phyloP scores from a whole-genome alignment of 768 basidiomycete genomes.

The Lactarius vividus region DNA sequence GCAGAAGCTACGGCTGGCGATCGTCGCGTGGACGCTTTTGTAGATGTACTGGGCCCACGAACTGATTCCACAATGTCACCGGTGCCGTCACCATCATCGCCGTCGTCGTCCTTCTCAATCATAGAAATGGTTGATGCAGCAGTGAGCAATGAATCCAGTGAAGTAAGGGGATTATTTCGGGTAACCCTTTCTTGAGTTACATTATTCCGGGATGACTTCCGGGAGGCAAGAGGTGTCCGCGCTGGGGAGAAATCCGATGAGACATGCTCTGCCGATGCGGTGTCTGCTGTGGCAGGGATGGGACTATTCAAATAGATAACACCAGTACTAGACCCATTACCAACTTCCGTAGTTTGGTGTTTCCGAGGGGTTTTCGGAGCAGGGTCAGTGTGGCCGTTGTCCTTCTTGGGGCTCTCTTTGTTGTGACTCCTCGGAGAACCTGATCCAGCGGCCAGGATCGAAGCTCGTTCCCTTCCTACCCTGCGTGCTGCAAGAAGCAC shows the following conservation, averaged over 20 bases:
- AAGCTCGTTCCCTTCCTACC: slow-evolving; percentile 60
- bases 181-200: slow-evolving; percentile 31
- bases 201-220: slow-evolving; percentile 19
- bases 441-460: slow-evolving; percentile 54
- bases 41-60: background rate
- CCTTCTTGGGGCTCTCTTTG: slow-evolving; percentile 36
- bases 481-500: slow-evolving; percentile 68
- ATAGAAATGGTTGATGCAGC: slow-evolving; percentile 52
- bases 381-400: slow-evolving; percentile 31
- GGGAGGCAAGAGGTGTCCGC: slow-evolving; percentile 19
- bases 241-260: slow-evolving; percentile 30
- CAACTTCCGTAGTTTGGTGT: slow-evolving; percentile 17
- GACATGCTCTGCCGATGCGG: slow-evolving; percentile 14
- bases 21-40: slow-evolving; percentile 33
- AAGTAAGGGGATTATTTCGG: slow-evolving; percentile 40
- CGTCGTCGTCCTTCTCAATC: slow-evolving; percentile 42
- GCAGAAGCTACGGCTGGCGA: slow-evolving; percentile 31
- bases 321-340: slow-evolving; percentile 20
- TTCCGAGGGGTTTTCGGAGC: slow-evolving; percentile 25
- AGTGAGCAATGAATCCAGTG: slow-evolving; percentile 57
- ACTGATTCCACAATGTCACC: slow-evolving; percentile 28
- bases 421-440: slow-evolving; percentile 34
- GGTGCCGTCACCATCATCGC: slow-evolving; percentile 29
- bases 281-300: slow-evolving; percentile 16
- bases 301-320: slow-evolving; percentile 27